These are phyloP conservation scores for Talaromyces nanjingensis DNA, from an alignment of 495 filamentous ascomycete species.

Conservation along the genomic window DNA sequence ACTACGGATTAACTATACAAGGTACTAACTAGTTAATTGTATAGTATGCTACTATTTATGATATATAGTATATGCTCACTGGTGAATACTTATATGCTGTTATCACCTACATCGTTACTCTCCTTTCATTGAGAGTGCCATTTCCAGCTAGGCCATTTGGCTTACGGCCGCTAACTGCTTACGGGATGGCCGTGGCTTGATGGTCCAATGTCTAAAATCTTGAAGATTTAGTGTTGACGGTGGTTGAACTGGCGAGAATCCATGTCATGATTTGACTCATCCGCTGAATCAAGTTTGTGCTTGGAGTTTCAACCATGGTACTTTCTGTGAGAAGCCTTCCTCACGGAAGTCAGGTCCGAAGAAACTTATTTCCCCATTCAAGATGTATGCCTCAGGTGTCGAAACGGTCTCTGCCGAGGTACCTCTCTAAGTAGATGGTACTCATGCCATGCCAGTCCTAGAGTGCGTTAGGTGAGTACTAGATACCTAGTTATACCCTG, in stretches of 20 bases:
- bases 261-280: not conserved
- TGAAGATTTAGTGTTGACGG: not conserved
- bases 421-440: not conserved
- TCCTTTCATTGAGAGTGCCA: not conserved
- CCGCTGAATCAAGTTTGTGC: not conserved
- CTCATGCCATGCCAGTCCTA: too few relatives aligned
- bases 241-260: too few relatives aligned
- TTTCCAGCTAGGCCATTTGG: not conserved
- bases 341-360: not conserved
- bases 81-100: too few relatives aligned
- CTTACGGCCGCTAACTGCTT: not conserved
- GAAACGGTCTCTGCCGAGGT: not conserved
- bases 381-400: not conserved
- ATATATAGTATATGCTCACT: too few relatives aligned
- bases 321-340: not conserved
- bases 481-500: not conserved
- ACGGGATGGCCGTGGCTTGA: not conserved
- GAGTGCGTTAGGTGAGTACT: too few relatives aligned
- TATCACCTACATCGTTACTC: not conserved
- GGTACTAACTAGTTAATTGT: too few relatives aligned
- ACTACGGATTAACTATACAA: too few relatives aligned
- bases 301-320: not conserved
- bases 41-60: too few relatives aligned
- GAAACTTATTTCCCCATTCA: too few relatives aligned
- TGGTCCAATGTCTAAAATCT: not conserved